Conservation (phyloP, 1,284 basidiomycete species). For the Ceratobasidium sp. region DNA sequence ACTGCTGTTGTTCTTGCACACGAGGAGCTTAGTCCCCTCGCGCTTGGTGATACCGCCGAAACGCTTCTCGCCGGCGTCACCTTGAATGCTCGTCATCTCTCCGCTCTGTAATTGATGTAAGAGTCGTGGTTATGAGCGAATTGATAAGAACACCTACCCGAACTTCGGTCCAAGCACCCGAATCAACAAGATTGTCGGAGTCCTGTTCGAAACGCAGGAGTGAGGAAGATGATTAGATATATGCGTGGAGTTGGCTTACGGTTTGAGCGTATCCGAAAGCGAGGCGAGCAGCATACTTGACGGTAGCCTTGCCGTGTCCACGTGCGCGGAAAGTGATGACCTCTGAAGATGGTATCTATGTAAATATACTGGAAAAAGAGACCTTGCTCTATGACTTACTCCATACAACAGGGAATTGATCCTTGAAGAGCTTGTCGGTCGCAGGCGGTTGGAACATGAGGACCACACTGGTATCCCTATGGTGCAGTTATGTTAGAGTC, state of each 20-base stretch:
- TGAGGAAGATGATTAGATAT: too few relatives aligned
- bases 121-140: too few relatives aligned
- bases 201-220: not conserved
- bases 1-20: conserved; percentile 32
- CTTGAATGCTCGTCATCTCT: conserved; percentile 2
- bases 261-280: conserved; percentile 37
- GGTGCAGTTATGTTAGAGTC: not conserved
- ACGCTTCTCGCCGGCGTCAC: not conserved
- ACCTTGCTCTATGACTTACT: not conserved
- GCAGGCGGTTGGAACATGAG: conserved; percentile 15
- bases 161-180: conserved; percentile 38
- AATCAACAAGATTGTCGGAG: conserved; percentile 17
- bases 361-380: not conserved
- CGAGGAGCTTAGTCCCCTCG: conserved; percentile 7
- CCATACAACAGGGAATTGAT: conserved; percentile 31
- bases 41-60: conserved; percentile 16
- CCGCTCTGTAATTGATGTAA: conserved; percentile 11
- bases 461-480: conserved; percentile 25
- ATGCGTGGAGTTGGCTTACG: not conserved
- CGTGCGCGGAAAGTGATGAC: conserved; percentile 33
- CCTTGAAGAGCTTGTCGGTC: conserved; percentile 5
- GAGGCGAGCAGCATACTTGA: conserved; percentile 14
- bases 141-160: not conserved
- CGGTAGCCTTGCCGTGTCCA: conserved; percentile 25
- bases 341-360: not conserved